Conservation (phyloP, 768 basidiomycete genomes). For the Tephrocybe sp. region DNA sequence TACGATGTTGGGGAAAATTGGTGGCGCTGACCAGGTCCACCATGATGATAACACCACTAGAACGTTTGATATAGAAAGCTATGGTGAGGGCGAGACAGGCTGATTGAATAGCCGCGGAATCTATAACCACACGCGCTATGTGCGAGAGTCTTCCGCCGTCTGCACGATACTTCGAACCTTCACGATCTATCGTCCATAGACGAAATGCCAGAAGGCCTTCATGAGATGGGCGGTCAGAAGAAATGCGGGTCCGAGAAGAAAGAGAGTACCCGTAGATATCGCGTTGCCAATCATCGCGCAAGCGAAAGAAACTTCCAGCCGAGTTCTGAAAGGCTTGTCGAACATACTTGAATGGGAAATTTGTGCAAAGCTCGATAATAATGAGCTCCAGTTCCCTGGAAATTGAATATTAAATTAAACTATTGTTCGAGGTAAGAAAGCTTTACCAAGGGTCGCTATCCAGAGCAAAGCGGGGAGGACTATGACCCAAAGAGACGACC, state of each 20-base stretch:
- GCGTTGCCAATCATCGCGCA: not conserved
- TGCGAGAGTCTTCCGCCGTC: not conserved
- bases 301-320: not conserved
- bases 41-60: not conserved
- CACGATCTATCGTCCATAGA: not conserved
- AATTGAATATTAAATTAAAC: not conserved
- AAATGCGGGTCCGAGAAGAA: not conserved
- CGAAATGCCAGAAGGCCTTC: constrained; percentile 8
- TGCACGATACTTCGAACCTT: not conserved
- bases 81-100: not conserved
- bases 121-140: not conserved
- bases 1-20: not conserved
- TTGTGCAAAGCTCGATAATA: not conserved
- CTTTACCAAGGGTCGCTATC: not conserved
- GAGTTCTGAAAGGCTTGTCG: not conserved
- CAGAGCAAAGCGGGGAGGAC: not conserved
- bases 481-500: not conserved
- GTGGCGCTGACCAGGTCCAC: not conserved
- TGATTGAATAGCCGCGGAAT: constrained; percentile 6
- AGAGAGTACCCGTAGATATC: not conserved
- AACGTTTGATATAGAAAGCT: not conserved
- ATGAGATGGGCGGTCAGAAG: not conserved
- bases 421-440: not conserved
- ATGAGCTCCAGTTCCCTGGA: not conserved
- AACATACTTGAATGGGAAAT: not conserved